phyloP scores from a whole-genome alignment of 495 filamentous ascomycete species.

The Trypethelium eluteriae region DNA sequence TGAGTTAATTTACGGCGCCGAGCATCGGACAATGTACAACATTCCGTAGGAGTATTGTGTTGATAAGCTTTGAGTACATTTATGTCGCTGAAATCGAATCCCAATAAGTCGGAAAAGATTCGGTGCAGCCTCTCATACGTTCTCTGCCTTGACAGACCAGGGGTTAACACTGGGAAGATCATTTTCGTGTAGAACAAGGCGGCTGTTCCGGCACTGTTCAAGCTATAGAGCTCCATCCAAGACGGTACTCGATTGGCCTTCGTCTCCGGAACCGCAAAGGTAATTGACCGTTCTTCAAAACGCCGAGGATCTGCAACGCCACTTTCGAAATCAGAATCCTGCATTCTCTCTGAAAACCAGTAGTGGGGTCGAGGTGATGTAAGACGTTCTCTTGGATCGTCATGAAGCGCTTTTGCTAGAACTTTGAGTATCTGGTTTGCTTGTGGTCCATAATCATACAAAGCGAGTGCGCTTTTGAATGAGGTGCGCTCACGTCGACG shows the following conservation, averaged over 20 bases:
- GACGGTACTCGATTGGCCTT: too few relatives aligned
- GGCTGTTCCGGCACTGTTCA: too few relatives aligned
- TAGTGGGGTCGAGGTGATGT: neutral
- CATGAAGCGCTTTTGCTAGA: neutral
- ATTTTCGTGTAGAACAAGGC: too few relatives aligned
- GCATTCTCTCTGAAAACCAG: neutral
- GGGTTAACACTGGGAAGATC: neutral
- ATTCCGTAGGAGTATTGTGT: neutral
- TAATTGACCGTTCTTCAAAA: neutral
- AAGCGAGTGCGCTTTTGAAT: too few relatives aligned
- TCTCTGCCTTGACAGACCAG: neutral
- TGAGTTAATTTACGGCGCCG: neutral
- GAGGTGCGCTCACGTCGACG: too few relatives aligned
- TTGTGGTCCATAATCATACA: neutral
- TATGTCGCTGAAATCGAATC: neutral
- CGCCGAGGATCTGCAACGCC: neutral
- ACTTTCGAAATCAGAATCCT: neutral
- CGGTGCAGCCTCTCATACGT: neutral
- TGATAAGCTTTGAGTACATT: neutral
- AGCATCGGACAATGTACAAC: neutral
- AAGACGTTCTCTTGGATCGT: neutral
- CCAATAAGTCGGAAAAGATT: neutral
- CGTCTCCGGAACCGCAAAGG: too few relatives aligned
- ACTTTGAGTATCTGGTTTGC: neutral
- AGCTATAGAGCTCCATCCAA: too few relatives aligned